Evolutionary conservation across 2,329 filamentous ascomycete genomes (phyloP), one percentile per base, ranked within the genome.

Genomic region (Microsporum canis): DNA sequence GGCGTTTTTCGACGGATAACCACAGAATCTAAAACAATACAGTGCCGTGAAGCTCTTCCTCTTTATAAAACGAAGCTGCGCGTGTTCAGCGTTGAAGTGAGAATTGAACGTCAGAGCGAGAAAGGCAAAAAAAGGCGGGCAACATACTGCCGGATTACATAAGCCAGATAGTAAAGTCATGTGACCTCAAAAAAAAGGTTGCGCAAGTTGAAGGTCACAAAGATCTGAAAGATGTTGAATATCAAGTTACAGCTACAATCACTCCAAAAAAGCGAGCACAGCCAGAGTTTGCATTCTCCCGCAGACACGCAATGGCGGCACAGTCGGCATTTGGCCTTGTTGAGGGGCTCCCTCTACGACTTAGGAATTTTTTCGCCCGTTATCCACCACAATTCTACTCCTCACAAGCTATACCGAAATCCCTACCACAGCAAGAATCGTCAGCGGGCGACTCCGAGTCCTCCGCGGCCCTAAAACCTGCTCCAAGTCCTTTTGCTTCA

Each of bases 301-400:
- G 8, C 29, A 55, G 8, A 34, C 51, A 23, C 3, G 36, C 59
- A 55, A 66, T 66, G 65, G 62, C 65, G 34, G 53, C 61, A 61
- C 60, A 63, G 23, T 58, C 62, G 5, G 60, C 62, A 43, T 23
- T 47, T 1, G 60, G 57, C 47, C 80, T 90, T 62, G 88, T 88
- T 63, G 84, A 86, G 75, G 79, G 82, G 66, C 84, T 97, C 45
- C 94, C 91, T 6, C 79, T 83, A 60, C 87, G 87, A 45, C 83
- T 99, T 53, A 83, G 88, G 71, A 85, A 85, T 69, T 96, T 99
- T 82, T 88, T 99, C 75, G 87, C 88, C 61, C 88, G 88, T 66
- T 96, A 92, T 74, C 94, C 94, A 47, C 91, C 92, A 56, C 82
- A 70, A 71, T 71, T 68, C 68, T 83, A 73, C 68, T 78, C 72